Conservation (phyloP, 495 filamentous ascomycete genomes). For the Lophiotrema nucula region DNA sequence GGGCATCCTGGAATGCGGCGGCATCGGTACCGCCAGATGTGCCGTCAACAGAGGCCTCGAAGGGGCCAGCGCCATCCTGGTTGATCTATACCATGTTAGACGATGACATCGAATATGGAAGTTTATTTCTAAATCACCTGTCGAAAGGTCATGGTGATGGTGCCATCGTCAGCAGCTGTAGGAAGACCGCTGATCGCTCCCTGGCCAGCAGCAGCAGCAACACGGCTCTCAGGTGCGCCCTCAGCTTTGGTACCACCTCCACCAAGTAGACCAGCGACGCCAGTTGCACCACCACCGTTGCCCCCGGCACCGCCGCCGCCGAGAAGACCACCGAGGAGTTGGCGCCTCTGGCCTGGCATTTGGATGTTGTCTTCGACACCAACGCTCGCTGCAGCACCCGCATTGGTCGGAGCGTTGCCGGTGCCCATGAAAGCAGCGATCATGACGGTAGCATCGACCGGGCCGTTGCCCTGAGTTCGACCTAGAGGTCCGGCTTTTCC, state of each 20-base stretch:
- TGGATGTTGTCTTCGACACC: constrained; percentile 24
- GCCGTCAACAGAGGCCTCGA: constrained; percentile 41
- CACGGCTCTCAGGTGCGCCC: constrained; percentile 32
- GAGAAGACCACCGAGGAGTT: constrained; percentile 15
- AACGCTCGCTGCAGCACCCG: constrained; percentile 1
- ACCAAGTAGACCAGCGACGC: constrained; percentile 22
- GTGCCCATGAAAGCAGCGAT: constrained; percentile 41
- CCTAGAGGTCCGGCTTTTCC: constrained; percentile 53
- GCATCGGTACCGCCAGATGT: constrained; percentile 57
- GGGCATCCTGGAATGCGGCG: constrained; percentile 53
- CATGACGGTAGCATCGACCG: constrained; percentile 48
- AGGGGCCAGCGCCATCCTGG: constrained; percentile 45
- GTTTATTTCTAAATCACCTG: no score
- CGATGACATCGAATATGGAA: no score
- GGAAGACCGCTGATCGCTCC: constrained; percentile 47
- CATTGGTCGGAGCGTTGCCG: constrained; percentile 28
- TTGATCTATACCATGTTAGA: constrained; percentile 39
- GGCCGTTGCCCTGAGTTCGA: constrained; percentile 56
- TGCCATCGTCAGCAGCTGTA: constrained; percentile 54
- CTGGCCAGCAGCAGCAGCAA: constrained; percentile 31
- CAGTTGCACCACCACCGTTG: constrained; percentile 8
- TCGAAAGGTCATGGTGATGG: constrained; percentile 42
- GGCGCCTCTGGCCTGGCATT: neutral
- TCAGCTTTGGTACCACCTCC: constrained; percentile 31
- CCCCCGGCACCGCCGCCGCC: constrained; percentile 15